A percentile compares a stretch with the other conserved stretches of the same genome.
Evolutionary conservation across 345 rosid genomes (phyloP).

Genomic region (Corchorus olitorius): DNA sequence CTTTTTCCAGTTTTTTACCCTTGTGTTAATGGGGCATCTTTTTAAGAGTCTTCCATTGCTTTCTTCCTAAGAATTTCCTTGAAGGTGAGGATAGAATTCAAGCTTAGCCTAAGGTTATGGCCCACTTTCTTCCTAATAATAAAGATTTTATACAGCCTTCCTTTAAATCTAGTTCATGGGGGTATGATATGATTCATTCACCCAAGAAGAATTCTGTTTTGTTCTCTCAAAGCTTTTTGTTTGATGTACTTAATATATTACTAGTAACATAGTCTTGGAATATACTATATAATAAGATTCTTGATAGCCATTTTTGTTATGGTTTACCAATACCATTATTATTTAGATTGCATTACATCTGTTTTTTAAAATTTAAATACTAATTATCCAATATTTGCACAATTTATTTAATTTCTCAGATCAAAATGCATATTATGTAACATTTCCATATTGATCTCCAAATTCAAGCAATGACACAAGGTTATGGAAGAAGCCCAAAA

Average conservation of each 20-base stretch:
- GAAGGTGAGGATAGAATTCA: conserved; percentile 9
- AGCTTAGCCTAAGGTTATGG: background rate
- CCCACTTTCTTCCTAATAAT: background rate
- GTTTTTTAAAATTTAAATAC: too few relatives aligned
- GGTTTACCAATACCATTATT: background rate
- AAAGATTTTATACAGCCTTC: background rate
- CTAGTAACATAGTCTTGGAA: background rate
- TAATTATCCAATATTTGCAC: too few relatives aligned
- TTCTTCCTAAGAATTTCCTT: background rate
- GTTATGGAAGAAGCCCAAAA: too few relatives aligned
- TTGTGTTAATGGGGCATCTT: background rate
- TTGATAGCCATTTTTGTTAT: background rate
- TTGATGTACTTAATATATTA: background rate
- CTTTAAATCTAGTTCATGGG: background rate
- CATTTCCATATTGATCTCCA: too few relatives aligned
- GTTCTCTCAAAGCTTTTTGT: background rate
- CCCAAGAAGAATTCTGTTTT: background rate
- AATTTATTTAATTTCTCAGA: too few relatives aligned
- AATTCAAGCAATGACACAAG: too few relatives aligned
- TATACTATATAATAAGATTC: background rate
- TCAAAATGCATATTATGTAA: too few relatives aligned
- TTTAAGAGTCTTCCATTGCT: background rate
- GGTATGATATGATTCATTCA: background rate
- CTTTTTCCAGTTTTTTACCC: background rate
- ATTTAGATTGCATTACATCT: background rate